Conservation (phyloP, 2,329 filamentous ascomycete genomes). For the Penicillium decumbens region DNA sequence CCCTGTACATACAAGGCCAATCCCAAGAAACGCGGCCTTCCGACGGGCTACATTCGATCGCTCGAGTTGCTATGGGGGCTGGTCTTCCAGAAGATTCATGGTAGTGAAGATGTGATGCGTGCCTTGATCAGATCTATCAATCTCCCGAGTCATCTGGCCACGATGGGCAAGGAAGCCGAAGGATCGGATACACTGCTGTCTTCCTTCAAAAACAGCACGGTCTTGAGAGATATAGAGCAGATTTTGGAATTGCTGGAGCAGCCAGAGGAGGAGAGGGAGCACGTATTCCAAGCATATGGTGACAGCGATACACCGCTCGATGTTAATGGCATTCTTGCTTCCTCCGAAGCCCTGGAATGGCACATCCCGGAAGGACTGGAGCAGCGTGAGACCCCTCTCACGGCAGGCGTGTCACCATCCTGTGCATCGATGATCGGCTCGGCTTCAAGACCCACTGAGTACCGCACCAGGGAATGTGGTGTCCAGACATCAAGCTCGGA, state of each 20-base stretch:
- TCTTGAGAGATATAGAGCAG: conserved; percentile 60
- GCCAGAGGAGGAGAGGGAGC: conserved; percentile 37
- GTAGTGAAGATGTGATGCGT: conserved; percentile 56
- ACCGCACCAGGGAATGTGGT: conserved; percentile 25
- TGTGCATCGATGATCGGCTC: conserved; percentile 20
- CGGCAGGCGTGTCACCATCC: conserved; percentile 24
- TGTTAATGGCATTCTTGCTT: conserved; percentile 28
- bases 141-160: conserved; percentile 32
- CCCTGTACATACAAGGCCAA: conserved; percentile 67
- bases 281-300: conserved; percentile 20
- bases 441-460: conserved; percentile 6
- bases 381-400: conserved; percentile 16
- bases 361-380: conserved; percentile 28
- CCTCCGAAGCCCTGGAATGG: conserved; percentile 33
- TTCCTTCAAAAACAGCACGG: conserved; percentile 59
- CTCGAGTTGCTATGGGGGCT: conserved; percentile 65
- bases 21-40: conserved; percentile 71
- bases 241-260: conserved; percentile 49
- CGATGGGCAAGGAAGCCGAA: conserved; percentile 38
- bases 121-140: conserved; percentile 50
- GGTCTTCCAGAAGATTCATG: conserved; percentile 59
- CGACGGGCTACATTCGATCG: conserved; percentile 73
- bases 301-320: conserved; percentile 30
- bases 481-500: conserved; percentile 22
- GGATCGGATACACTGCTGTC: conserved; percentile 57